Conservation (phyloP, 495 filamentous ascomycete species). For the Xylaria bambusicola region DNA sequence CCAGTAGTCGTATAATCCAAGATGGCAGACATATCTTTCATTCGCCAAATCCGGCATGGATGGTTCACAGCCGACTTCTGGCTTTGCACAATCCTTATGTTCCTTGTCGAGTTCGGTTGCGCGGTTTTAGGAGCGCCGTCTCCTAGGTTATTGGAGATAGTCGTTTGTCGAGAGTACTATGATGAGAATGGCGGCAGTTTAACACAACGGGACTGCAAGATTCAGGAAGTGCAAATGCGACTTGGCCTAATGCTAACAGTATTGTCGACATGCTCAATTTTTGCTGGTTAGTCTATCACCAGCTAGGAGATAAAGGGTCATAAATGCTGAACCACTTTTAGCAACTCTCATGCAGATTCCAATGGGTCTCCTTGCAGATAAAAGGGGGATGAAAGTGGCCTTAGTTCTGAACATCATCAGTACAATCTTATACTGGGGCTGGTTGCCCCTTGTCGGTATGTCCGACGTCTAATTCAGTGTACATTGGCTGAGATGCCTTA, state of each 20-base stretch:
- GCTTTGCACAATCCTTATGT: constrained; percentile 5
- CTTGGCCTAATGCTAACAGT: not conserved
- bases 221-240: not conserved
- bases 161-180: constrained; percentile 6
- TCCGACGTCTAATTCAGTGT: not conserved
- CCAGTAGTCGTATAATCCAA: not conserved
- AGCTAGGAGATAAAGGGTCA: too few relatives aligned
- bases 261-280: constrained; percentile 5
- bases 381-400: not conserved
- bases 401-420: constrained; percentile 8
- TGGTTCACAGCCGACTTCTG: constrained; percentile 5
- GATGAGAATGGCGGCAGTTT: not conserved
- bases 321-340: not conserved
- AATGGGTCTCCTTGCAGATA: constrained; percentile 7
- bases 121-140: constrained; percentile 2
- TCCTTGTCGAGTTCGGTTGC: constrained; percentile 9
- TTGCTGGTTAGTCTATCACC: constrained; percentile 1
- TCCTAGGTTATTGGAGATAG: constrained; percentile 4
- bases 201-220: constrained; percentile 2
- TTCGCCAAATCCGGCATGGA: not conserved
- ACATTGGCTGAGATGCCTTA: not conserved
- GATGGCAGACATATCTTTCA: not conserved
- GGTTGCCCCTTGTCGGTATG: constrained; percentile 7
- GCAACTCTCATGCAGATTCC: constrained; percentile 12
- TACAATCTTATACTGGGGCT: constrained; percentile 9